Base-by-base conservation (phyloP, 1,284 basidiomycete species). In the Apiotrichum sp. region DNA sequence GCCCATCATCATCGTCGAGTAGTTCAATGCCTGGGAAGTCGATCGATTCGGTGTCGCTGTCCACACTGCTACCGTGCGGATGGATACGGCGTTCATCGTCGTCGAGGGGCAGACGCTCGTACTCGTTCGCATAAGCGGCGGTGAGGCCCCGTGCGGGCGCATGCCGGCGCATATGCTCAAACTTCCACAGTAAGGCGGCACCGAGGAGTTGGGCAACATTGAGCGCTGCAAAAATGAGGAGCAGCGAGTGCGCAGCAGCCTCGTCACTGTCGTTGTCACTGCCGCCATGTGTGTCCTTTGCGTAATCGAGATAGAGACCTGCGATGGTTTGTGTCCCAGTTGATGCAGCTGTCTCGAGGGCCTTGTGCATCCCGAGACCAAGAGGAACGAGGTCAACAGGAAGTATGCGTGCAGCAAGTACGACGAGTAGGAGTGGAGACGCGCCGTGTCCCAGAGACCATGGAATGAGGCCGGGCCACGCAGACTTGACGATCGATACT, bases 341-440 rank as follows among this genome's bases (percentile, higher is more conserved):
- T 4, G 84, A 82, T 0, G 86, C 86, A 1, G 83, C 83, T 70
- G 86, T 83, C 66, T 89, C 87, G 57, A 89, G 76, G 65, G 84
- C 83, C 72, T 89, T 89, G 67, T 89, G 87, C 9, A 85, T 83
- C 2, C 87, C 87, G 0, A 89, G 78, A 2, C 86, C 87, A 1
- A 87, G 88, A 3, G 86, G 86, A 40, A 89, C 82, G 67, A 86
- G 87, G 64, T 84, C 85, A 14, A 80, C 65, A 1, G 84, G 82
- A 0, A 89, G 85, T 47, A 89, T 82, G 49, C 81, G 81, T 3
- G 87, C 86, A 0, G 89, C 86, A 46, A 89, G 78, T 22, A 89
- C 79, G 10, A 87, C 87, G 13, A 89, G 78, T 13, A 89, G 77
- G 31, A 89, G 86, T 83, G 67, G 35, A 36, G 86, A 79, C 68